phyloP scores from a whole-genome alignment of 305 asterid species.

The Ajuga reptans region DNA sequence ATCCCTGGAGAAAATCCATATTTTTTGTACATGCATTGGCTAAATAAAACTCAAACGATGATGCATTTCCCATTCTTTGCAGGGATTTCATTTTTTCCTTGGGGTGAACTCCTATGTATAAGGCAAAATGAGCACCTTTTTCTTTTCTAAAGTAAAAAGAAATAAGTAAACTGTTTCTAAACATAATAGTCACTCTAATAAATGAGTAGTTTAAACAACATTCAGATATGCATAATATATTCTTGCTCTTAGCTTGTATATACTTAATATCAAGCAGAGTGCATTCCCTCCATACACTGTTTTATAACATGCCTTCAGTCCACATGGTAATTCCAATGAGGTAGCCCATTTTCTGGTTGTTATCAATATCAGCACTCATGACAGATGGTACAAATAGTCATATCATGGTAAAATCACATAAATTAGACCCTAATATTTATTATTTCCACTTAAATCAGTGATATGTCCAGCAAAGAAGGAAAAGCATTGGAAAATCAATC shows the following conservation, averaged over 20 bases:
- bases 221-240: background rate
- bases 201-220: background rate
- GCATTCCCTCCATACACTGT: no score
- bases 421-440: background rate
- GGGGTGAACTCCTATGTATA: background rate
- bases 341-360: background rate
- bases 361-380: background rate
- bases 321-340: no score
- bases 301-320: no score
- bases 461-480: slow-evolving; percentile 1
- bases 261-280: background rate
- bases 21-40: background rate
- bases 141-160: background rate
- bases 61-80: background rate
- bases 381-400: background rate
- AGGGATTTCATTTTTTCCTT: background rate
- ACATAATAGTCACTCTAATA: background rate
- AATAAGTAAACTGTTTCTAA: background rate
- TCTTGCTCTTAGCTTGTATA: background rate
- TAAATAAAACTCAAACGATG: background rate
- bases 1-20: background rate
- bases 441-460: background rate
- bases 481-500: background rate
- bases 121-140: background rate
- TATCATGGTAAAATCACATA: background rate